Evolutionary conservation across 495 filamentous ascomycete species (phyloP).

Genomic region (Aspergillus conjunctus): DNA sequence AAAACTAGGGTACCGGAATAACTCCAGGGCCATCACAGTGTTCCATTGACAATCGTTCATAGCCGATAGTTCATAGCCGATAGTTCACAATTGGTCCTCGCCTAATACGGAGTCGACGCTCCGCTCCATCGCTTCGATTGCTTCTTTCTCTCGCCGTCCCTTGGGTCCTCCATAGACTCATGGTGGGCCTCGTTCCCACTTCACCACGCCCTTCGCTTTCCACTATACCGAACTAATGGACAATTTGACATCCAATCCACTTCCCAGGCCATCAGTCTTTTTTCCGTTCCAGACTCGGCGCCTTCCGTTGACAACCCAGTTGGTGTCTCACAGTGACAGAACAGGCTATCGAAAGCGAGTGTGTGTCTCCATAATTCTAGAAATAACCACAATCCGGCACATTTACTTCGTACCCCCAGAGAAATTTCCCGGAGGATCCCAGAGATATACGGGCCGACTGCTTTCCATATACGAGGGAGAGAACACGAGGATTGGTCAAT

Average conservation of each 20-base stretch:
- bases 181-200: neutral
- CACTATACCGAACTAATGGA: neutral
- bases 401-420: too few species aligned
- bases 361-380: neutral
- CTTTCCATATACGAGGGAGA: too few species aligned
- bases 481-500: too few species aligned
- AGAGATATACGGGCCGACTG: too few species aligned
- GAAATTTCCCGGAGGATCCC: too few species aligned
- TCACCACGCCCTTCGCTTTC: conserved; percentile 1
- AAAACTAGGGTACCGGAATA: neutral
- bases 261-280: neutral
- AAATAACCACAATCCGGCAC: neutral
- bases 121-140: neutral
- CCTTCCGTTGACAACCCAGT: neutral
- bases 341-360: neutral
- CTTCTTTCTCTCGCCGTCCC: neutral
- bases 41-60: neutral
- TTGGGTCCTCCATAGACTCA: neutral
- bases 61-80: too few species aligned
- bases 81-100: too few species aligned
- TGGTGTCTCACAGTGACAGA: neutral
- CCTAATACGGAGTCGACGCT: neutral
- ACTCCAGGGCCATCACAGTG: too few species aligned
- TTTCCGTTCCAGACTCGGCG: neutral
- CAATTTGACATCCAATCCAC: neutral